Conservation (phyloP, 306 rosid genomes). For the Astragalus glycyphyllos region DNA sequence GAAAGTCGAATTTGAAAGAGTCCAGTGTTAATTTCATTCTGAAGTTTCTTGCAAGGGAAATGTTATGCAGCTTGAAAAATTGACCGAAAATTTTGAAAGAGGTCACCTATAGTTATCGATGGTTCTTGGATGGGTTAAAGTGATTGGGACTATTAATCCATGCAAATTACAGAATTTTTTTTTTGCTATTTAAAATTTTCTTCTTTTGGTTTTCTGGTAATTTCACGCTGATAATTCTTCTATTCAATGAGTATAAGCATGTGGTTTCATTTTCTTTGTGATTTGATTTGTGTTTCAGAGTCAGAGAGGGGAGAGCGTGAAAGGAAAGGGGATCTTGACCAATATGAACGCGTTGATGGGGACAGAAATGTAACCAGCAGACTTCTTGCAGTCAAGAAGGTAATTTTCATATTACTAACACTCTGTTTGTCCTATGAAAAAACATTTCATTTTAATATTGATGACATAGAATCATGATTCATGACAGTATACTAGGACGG, state of each 20-base stretch:
- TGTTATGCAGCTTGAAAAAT: conserved; percentile 23
- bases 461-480: conserved; percentile 33
- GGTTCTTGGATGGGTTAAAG: conserved; percentile 22
- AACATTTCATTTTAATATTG: conserved; percentile 19
- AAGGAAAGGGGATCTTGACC: conserved; percentile 98
- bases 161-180: neutral
- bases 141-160: conserved; percentile 26
- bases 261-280: conserved; percentile 17
- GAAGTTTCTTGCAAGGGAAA: conserved; percentile 29
- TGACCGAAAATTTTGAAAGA: conserved; percentile 1
- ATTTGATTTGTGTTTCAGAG: conserved; percentile 59
- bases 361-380: conserved; percentile 90
- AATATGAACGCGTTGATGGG: conserved; percentile 86
- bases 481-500: conserved; percentile 90
- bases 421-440: conserved; percentile 10
- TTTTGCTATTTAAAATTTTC: conserved; percentile 18
- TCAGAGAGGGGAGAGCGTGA: conserved; percentile 94
- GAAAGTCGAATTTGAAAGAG: conserved; percentile 27
- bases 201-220: conserved; percentile 33
- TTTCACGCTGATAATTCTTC: conserved; percentile 10
- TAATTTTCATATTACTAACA: conserved; percentile 43
- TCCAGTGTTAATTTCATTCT: conserved; percentile 4
- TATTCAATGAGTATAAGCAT: conserved; percentile 32
- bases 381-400: conserved; percentile 95
- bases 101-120: conserved; percentile 18